These are phyloP conservation scores for Aureobasidium sp. DNA, from an alignment of 2,329 filamentous ascomycete genomes.

Conservation along the genomic window DNA sequence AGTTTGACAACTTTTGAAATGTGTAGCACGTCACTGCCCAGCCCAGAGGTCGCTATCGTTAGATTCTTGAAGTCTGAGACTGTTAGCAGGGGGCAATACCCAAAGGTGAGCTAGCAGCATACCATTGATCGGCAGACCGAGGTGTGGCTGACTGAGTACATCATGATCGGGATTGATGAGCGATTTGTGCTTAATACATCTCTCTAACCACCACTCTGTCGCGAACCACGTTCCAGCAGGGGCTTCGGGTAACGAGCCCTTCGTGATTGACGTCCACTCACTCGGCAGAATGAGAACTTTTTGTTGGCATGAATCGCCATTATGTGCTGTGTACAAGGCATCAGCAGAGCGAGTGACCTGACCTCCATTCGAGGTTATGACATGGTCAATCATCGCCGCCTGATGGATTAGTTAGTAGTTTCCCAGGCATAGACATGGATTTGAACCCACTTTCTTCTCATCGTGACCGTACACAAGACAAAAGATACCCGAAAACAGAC, in stretches of 20 bases:
- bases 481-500: slow-evolving; percentile 23
- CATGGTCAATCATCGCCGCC: not conserved
- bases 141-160: slow-evolving; percentile 67
- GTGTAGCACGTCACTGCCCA: slow-evolving; percentile 80
- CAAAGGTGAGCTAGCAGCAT: too few relatives aligned
- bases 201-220: slow-evolving; percentile 91
- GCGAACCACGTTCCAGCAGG: slow-evolving; percentile 41
- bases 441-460: not conserved
- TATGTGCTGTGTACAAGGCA: slow-evolving; percentile 18
- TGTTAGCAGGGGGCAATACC: not conserved
- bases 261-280: slow-evolving; percentile 23
- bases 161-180: slow-evolving; percentile 62
- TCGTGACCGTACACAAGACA: slow-evolving; percentile 11
- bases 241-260: slow-evolving; percentile 16
- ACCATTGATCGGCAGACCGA: slow-evolving; percentile 13
- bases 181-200: slow-evolving; percentile 68
- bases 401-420: not conserved
- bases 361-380: slow-evolving; percentile 23
- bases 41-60: slow-evolving; percentile 70
- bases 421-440: not conserved
- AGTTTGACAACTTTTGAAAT: slow-evolving; percentile 67
- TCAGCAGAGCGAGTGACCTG: slow-evolving; percentile 17
- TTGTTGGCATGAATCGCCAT: slow-evolving; percentile 17
- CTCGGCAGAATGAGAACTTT: slow-evolving; percentile 27
- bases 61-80: slow-evolving; percentile 53